phyloP scores from a whole-genome alignment of 2,329 filamentous ascomycete genomes.

The Epichloe elymi region DNA sequence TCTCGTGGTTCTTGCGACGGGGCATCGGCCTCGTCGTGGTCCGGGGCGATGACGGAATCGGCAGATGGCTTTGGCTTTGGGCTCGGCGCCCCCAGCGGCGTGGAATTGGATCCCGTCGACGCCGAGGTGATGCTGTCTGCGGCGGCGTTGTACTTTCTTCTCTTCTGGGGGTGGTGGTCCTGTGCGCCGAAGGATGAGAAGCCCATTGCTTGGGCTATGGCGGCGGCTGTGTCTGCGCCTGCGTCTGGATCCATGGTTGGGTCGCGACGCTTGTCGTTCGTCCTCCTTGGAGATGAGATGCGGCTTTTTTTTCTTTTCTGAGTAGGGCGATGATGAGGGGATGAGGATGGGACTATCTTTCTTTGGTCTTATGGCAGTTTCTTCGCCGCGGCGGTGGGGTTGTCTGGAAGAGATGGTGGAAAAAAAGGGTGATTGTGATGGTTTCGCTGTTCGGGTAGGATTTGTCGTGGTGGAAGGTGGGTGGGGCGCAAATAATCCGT shows the following conservation, averaged over 20 bases:
- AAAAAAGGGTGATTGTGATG: background rate
- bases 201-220: slow-evolving; percentile 57
- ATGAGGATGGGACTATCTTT: background rate
- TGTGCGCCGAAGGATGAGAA: slow-evolving; percentile 57
- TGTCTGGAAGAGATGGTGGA: background rate
- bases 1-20: too few relatives aligned
- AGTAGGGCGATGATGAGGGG: background rate
- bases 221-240: slow-evolving; percentile 22
- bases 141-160: slow-evolving; percentile 51
- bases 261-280: background rate
- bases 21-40: background rate
- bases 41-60: slow-evolving; percentile 30
- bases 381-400: background rate
- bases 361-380: background rate
- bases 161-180: slow-evolving; percentile 38
- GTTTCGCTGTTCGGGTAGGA: background rate
- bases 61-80: slow-evolving; percentile 7
- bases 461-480: background rate
- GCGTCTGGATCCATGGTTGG: slow-evolving; percentile 12
- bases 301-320: background rate
- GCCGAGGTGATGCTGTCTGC: slow-evolving; percentile 27
- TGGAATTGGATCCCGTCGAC: slow-evolving; percentile 25
- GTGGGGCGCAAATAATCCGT: too few relatives aligned
- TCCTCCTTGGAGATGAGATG: background rate
- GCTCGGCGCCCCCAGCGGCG: slow-evolving; percentile 16